phyloP scores from a whole-genome alignment of 208 protist species.

The Leishmania braziliensis region DNA sequence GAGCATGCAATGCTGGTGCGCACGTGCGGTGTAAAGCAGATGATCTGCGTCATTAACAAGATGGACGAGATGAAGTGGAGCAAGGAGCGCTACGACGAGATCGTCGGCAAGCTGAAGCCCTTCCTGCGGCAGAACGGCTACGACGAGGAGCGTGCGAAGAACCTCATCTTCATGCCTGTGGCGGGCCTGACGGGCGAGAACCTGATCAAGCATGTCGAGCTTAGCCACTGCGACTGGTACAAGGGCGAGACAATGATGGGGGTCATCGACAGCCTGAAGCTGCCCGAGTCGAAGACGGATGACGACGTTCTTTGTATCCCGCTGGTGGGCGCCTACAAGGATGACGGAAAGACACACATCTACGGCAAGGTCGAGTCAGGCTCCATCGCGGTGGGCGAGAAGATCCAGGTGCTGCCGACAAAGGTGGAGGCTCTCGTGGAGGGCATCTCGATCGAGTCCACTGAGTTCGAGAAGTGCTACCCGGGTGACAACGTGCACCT shows the following conservation, averaged over 20 bases:
- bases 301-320: constrained; percentile 93
- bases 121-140: constrained; percentile 97
- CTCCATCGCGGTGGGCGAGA: constrained; percentile 87
- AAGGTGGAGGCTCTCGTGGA: constrained; percentile 82
- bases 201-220: constrained; percentile 83
- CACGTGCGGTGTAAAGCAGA: constrained; percentile 97
- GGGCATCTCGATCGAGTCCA: constrained; percentile 89
- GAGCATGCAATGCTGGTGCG: constrained; percentile 99
- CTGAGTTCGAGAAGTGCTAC: constrained; percentile 88
- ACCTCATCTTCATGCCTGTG: constrained; percentile 96
- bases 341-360: constrained; percentile 93
- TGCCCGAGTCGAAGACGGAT: constrained; percentile 80
- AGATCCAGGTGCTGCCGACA: constrained; percentile 82
- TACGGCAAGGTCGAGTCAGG: constrained; percentile 97
- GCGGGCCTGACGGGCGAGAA: constrained; percentile 95
- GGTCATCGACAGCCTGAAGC: constrained; percentile 87
- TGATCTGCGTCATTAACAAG: constrained; percentile 99
- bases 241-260: constrained; percentile 93
- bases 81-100: constrained; percentile 96
- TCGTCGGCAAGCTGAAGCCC: constrained; percentile 92
- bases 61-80: constrained; percentile 99
- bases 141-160: constrained; percentile 81
- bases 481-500: constrained; percentile 94
- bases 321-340: constrained; percentile 95
- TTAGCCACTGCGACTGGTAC: constrained; percentile 90